Percentiles rank a stretch among this genome's conserved stretches.
phyloP scores from a whole-genome alignment of 148 eudicot species.

The Cornus suecica region DNA sequence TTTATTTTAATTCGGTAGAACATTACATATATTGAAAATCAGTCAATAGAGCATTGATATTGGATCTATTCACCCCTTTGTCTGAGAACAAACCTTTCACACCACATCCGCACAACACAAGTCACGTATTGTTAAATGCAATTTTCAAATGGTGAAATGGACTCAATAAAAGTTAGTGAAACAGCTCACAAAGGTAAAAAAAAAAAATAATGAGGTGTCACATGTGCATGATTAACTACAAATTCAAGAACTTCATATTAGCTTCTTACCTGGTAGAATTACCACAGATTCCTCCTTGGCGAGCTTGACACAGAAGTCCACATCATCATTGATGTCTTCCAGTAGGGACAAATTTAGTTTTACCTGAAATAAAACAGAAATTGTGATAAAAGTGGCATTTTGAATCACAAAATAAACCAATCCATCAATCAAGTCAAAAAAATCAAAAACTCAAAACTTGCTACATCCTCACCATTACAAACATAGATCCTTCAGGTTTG shows the following conservation, averaged over 20 bases:
- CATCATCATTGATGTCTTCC: slow-evolving; percentile 43
- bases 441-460: not conserved
- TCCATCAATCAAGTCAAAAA: too few relatives aligned
- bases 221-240: too few relatives aligned
- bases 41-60: too few relatives aligned
- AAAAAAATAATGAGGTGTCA: not conserved
- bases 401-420: not conserved
- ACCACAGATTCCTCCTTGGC: slow-evolving; percentile 51
- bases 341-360: slow-evolving; percentile 30
- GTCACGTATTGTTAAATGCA: too few relatives aligned
- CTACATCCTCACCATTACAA: slow-evolving; percentile 33
- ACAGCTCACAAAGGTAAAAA: not conserved
- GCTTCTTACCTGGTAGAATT: slow-evolving; percentile 38
- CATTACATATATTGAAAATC: too few relatives aligned
- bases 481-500: slow-evolving; percentile 58
- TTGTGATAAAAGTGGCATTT: not conserved
- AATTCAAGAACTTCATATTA: not conserved
- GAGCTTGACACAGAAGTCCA: slow-evolving; percentile 39
- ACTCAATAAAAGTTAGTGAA: not conserved
- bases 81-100: too few relatives aligned
- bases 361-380: slow-evolving; percentile 22
- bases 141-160: too few relatives aligned
- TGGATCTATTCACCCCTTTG: too few relatives aligned
- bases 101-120: too few relatives aligned
- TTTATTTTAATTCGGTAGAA: too few relatives aligned